Evolutionary conservation across 2,329 filamentous ascomycete species (phyloP).

Genomic region (Scolecobasidium constrictum): DNA sequence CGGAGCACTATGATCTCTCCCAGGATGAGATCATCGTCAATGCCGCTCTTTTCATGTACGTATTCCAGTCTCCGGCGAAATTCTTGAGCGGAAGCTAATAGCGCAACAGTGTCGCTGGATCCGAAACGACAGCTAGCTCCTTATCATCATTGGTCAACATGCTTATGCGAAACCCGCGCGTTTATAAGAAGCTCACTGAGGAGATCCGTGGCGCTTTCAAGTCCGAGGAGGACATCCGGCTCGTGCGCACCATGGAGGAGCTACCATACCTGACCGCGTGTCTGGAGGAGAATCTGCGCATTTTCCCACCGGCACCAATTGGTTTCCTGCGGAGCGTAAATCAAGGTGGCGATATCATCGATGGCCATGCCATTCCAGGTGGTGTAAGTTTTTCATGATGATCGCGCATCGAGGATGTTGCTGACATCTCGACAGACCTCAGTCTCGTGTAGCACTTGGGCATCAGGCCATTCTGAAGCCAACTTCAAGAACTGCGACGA

Average conservation of each 20-base stretch:
- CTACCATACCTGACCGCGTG: constrained; percentile 28
- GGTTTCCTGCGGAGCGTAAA: constrained; percentile 24
- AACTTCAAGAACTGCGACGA: constrained; percentile 25
- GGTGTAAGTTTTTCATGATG: constrained; percentile 12
- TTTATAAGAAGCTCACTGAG: constrained; percentile 4
- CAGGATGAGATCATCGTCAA: constrained; percentile 11
- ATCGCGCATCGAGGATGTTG: neutral
- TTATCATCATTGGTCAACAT: constrained; percentile 2
- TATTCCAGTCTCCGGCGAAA: neutral
- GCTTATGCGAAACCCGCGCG: constrained; percentile 5
- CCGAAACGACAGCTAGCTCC: constrained; percentile 8
- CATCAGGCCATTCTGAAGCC: constrained; percentile 9
- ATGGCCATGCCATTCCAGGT: constrained; percentile 24
- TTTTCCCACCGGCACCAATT: constrained; percentile 31
- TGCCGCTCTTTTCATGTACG: constrained; percentile 9
- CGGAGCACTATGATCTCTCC: constrained; percentile 9
- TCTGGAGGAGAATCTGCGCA: constrained; percentile 29
- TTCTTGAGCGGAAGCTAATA: neutral
- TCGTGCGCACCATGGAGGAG: constrained; percentile 21
- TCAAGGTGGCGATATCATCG: constrained; percentile 23
- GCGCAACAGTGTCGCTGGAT: constrained; percentile 6
- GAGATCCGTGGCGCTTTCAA: constrained; percentile 9
- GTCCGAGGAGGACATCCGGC: constrained; percentile 6
- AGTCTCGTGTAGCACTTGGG: constrained; percentile 11
- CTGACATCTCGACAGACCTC: constrained; percentile 8